A percentile compares a stretch with the other conserved stretches of the same genome.
Evolutionary conservation across 148 eudicot genomes (phyloP).

Genomic region (Vaccinium macrocarpon): DNA sequence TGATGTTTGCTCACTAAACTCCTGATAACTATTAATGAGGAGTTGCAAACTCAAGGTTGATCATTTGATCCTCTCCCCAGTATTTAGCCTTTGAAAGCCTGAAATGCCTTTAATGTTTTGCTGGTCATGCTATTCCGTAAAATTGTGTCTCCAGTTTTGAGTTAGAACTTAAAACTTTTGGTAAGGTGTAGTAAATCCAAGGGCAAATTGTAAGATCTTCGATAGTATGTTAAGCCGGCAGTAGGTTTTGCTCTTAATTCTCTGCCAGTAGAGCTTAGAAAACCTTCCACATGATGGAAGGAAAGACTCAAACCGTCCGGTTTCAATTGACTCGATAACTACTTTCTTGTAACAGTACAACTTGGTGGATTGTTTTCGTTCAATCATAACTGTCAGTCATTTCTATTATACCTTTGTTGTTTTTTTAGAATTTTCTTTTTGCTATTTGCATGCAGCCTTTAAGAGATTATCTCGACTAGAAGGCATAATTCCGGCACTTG

Average conservation of each 20-base stretch:
- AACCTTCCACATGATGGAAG: not conserved
- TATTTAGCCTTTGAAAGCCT: not conserved
- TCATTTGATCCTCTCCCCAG: not conserved
- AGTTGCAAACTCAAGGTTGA: not conserved
- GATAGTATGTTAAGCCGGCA: not conserved
- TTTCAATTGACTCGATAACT: not conserved
- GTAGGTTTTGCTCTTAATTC: not conserved
- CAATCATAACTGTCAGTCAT: not conserved
- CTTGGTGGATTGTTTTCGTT: not conserved
- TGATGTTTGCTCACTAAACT: not conserved
- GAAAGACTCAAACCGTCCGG: not conserved
- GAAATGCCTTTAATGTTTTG: not conserved
- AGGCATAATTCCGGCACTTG: constrained; percentile 94
- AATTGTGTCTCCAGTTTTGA: not conserved
- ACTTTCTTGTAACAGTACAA: not conserved
- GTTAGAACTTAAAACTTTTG: not conserved
- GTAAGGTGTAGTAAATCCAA: not conserved
- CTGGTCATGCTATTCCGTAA: not conserved
- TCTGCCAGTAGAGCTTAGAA: not conserved
- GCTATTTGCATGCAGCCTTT: constrained; percentile 56
- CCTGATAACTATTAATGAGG: not conserved
- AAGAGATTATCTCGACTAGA: constrained; percentile 76
- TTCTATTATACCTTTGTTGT: not conserved
- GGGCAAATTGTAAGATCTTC: not conserved
- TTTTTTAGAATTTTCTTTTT: not conserved